Percentiles rank a stretch among this genome's conserved stretches.
Conservation (phyloP, 169 alveolate genomes). For the Plasmodium gonderi region DNA sequence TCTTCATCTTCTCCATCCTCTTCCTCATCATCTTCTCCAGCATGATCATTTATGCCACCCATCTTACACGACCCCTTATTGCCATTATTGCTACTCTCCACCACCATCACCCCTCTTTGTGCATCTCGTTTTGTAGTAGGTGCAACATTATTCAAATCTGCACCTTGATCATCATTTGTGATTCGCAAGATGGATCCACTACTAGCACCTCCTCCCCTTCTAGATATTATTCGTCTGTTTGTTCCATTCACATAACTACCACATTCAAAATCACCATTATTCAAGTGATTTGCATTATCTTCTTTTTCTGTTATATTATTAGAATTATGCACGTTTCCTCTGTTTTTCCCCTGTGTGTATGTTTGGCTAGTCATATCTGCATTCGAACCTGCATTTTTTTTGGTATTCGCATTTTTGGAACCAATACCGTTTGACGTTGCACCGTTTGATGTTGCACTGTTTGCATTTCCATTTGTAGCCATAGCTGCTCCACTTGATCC, state of each 20-base stretch:
- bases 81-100: not conserved
- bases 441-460: not conserved
- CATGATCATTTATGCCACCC: not conserved
- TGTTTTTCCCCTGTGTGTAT: not conserved
- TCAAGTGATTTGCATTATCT: not conserved
- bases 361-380: not conserved
- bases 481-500: not conserved
- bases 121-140: not conserved
- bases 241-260: not conserved
- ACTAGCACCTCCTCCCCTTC: conserved; percentile 9
- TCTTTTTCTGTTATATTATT: not conserved
- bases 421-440: not conserved
- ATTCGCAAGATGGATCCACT: too few species aligned
- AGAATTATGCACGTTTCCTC: not conserved
- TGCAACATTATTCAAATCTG: not conserved
- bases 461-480: not conserved
- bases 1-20: not conserved
- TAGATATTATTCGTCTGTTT: conserved; percentile 1
- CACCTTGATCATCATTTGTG: not conserved
- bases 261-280: not conserved
- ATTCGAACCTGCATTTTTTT: not conserved
- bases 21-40: not conserved
- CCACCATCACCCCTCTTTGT: not conserved
- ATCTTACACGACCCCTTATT: not conserved
- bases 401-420: not conserved